Conservation (phyloP, 1,284 basidiomycete genomes). For the Wallemia mellicola region DNA sequence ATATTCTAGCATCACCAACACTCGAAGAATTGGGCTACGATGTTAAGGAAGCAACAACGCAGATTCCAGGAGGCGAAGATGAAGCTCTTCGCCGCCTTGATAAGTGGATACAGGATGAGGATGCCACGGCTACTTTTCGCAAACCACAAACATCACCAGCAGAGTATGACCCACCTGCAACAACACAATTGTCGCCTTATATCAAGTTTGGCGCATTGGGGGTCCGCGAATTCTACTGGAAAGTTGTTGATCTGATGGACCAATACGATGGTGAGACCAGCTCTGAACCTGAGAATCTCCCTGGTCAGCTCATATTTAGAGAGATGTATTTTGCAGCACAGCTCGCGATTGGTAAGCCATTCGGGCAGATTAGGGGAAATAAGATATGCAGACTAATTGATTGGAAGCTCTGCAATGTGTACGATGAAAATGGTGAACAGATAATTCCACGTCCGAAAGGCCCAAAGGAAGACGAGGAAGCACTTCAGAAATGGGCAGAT, state of each 20-base stretch:
- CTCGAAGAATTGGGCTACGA: constrained; percentile 20
- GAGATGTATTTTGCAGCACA: constrained; percentile 21
- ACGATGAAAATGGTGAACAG: constrained; percentile 15
- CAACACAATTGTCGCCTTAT: constrained; percentile 19
- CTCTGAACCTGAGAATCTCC: constrained; percentile 6
- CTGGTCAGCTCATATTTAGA: constrained; percentile 17
- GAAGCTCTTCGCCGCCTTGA: constrained; percentile 18
- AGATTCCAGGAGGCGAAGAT: constrained; percentile 22
- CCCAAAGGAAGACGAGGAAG: constrained; percentile 16
- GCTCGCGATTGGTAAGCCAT: constrained; percentile 14
- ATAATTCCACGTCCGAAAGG: constrained; percentile 17
- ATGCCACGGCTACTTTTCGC: constrained; percentile 19
- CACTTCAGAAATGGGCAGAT: constrained; percentile 10
- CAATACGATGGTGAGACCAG: constrained; percentile 6
- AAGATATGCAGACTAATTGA: constrained; percentile 17
- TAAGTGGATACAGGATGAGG: constrained; percentile 16
- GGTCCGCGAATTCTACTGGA: constrained; percentile 18
- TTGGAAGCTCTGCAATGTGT: constrained; percentile 19
- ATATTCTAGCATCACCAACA: constrained; percentile 18
- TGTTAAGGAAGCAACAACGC: constrained; percentile 14
- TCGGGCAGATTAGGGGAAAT: constrained; percentile 18
- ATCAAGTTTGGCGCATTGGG: constrained; percentile 24
- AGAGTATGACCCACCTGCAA: constrained; percentile 16
- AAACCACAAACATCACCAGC: constrained; percentile 22
- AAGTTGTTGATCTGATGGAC: constrained; percentile 14